phyloP scores from a whole-genome alignment of 208 protist species.

The Wallacemonas rigidus region DNA sequence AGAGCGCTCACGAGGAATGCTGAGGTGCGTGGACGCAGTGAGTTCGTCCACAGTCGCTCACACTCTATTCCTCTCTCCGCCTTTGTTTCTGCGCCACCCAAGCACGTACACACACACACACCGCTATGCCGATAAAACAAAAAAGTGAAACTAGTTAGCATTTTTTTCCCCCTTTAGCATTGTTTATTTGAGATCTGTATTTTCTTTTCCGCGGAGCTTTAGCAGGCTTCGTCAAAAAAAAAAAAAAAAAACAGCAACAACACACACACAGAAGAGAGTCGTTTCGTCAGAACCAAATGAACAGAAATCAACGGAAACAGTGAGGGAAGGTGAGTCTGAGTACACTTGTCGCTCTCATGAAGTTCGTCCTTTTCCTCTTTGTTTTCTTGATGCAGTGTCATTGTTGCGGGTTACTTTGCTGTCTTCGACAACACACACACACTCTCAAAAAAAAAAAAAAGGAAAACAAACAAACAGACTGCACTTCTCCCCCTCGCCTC shows the following conservation, averaged over 20 bases:
- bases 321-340: too few relatives aligned
- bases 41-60: too few relatives aligned
- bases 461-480: background rate
- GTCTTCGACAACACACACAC: conserved; percentile 8
- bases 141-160: conserved; percentile 13
- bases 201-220: conserved; percentile 9
- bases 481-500: background rate
- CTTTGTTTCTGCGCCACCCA: background rate
- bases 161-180: conserved; percentile 11
- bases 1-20: too few relatives aligned
- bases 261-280: background rate
- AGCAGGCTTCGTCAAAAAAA: conserved; percentile 8
- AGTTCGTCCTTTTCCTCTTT: conserved; percentile 14
- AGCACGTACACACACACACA: background rate
- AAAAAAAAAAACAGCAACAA: background rate
- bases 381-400: background rate
- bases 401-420: background rate
- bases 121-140: background rate
- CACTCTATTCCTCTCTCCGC: background rate
- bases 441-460: conserved; percentile 1
- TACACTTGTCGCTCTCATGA: too few relatives aligned
- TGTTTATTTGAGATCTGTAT: conserved; percentile 8
- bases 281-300: background rate
- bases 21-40: too few relatives aligned
- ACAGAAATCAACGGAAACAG: conserved; percentile 1